Percentiles rank a stretch among this genome's conserved stretches.
Conservation (phyloP, 2,329 filamentous ascomycete genomes). For the Fusarium albidum region DNA sequence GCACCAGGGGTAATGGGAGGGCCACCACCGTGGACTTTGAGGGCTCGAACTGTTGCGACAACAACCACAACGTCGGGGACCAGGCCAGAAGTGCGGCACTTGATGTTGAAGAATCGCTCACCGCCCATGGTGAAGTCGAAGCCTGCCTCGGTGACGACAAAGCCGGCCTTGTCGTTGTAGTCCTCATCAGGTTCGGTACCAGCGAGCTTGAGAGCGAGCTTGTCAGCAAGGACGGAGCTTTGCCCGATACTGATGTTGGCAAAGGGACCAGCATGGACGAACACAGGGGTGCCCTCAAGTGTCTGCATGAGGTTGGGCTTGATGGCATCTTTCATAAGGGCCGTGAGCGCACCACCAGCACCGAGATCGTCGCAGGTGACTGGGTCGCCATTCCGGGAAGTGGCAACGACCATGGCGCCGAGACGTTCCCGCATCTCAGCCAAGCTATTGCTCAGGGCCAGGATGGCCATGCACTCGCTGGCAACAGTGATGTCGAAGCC, state of each 20-base stretch:
- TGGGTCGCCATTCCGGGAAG: conserved; percentile 83
- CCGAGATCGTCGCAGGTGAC: conserved; percentile 97
- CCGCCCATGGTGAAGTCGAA: conserved; percentile 99
- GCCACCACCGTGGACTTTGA: conserved; percentile 97
- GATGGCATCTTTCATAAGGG: conserved; percentile 97
- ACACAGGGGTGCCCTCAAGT: conserved; percentile 94
- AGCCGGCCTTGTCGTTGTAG: conserved; percentile 82
- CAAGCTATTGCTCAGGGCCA: conserved; percentile 89
- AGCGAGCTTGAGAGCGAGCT: conserved; percentile 92
- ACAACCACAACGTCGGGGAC: conserved; percentile 93
- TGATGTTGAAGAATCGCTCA: conserved; percentile 99
- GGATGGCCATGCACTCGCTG: conserved; percentile 97
- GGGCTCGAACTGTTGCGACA: conserved; percentile 91
- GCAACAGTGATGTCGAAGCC: conserved; percentile 98
- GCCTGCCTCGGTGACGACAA: conserved; percentile 94
- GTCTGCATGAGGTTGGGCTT: conserved; percentile 99
- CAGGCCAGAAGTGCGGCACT: conserved; percentile 93
- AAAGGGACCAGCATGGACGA: conserved; percentile 97
- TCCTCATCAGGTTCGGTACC: conserved; percentile 94
- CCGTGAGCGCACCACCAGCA: conserved; percentile 88
- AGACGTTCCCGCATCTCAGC: conserved; percentile 91
- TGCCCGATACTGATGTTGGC: conserved; percentile 98
- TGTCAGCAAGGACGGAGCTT: conserved; percentile 93
- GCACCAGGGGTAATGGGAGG: conserved; percentile 92
- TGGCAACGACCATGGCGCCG: conserved; percentile 94